Evolutionary conservation across 305 asterid species (phyloP), one percentile per base, ranked within the genome.

Genomic region (Galium porrigens): DNA sequence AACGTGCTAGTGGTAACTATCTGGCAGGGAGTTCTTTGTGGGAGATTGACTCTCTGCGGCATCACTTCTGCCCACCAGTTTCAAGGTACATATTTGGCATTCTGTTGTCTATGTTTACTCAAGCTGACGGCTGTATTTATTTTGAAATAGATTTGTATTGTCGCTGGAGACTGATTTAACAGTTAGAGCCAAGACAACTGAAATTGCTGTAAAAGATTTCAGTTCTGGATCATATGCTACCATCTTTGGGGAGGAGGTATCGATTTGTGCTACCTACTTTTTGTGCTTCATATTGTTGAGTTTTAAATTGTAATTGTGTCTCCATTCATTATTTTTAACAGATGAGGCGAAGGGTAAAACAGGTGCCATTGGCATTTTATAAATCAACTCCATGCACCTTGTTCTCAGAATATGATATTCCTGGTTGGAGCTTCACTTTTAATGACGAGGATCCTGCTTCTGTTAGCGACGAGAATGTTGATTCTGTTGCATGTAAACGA

Each of bases 321-420:
- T 44, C 20, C 39, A 10, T 17, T 60, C 3, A 52, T 46, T 15
- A 3, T 34, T 10, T 36, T 48, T 78, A 77, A 76, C 88, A 91
- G 98, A 82, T 86, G 53, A 76, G 94, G 73, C 76, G 96, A 54
- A 81, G 98, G 79, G 88, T 86, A 27, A 89, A 89, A 74, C 95
- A 91, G 77, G 96, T 88, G 34, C 90, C 96, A 0, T 67, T 88
- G 81, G 97, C 96, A 33, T 91, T 91, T 85, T 86, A 89, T 81
- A 85, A 82, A 69, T 62, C 85, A 42, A 79, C 94, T 72, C 98
- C 96, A 15, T 52, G 89, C 17, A 57, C 58, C 59, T 75, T 91
- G 79, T 85, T 89, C 82, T 80, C 88, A 0, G 95, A 84, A 68
- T 68, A 75, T 0, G 92, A 88, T 64, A 89, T 86, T 76, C 89